Evolutionary conservation across 345 rosid species (phyloP), one percentile per base, ranked within the genome.

Genomic region (Raphanus sativus): DNA sequence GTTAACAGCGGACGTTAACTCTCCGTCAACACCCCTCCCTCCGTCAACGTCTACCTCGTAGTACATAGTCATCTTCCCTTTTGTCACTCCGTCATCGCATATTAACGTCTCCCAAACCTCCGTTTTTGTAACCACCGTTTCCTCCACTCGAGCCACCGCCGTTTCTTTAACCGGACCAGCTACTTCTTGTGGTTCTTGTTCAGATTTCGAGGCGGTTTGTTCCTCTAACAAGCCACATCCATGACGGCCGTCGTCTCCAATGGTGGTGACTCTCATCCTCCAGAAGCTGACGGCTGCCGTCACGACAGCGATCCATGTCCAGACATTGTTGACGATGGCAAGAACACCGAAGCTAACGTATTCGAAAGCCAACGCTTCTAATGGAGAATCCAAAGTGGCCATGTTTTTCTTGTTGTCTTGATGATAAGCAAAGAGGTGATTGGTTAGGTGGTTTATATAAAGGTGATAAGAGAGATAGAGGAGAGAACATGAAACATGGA

Each of bases 241-340:
- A 17, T 45, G 56, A 52, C 8, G 25, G 3, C 5, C 38, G 7
- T 26, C 29, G 1, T n/a, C 24, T 5, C 40, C 58, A 5, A 62
- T 45, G 40, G 8, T 38, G 6, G 71, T 59, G 65, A 69, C 72
- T 21, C 77, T 45, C 28, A 83, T 65, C 50, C 71, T 33, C 86
- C 84, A 83, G 68, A 77, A 77, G 62, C 86, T 83, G 52, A 83
- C 65, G 42, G 82, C 82, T 67, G 82, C 86, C 50, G 80, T 83
- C 33, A 83, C 62, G 28, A 81, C 71, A 10, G 80, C 86, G 8
- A 80, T 70, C 82, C 81, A 74, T 15, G 82, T 77, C 82, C 81
- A 83, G 6, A 77, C 63, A 11, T 74, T 83, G 75, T 81, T 77
- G 28, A 70, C 21, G 13, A 67, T 7, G 58, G 58, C 58, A 7